These are phyloP conservation scores for Gymnopilus junonius DNA, from an alignment of 768 basidiomycete species.

Conservation along the genomic window DNA sequence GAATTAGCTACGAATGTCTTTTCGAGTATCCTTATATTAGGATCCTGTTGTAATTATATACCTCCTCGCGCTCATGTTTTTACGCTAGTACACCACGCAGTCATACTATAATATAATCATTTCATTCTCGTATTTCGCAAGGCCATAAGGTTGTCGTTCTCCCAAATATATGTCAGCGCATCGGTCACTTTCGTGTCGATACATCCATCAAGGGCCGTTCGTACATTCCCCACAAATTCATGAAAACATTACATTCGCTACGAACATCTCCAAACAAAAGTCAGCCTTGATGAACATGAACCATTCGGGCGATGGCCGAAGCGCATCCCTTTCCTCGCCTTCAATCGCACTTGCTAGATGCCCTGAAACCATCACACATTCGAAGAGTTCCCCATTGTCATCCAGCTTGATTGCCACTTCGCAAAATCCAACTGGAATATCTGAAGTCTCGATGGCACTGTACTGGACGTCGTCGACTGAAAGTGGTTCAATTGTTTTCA, in stretches of 20 bases:
- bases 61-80: neutral
- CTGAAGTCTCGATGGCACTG: neutral
- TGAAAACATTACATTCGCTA: too few relatives aligned
- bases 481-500: neutral
- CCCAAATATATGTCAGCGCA: too few relatives aligned
- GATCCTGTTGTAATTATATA: constrained; percentile 1
- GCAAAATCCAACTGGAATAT: constrained; percentile 14
- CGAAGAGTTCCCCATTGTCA: constrained; percentile 7
- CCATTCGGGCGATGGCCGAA: constrained; percentile 22
- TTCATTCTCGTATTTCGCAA: neutral
- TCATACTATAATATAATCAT: neutral
- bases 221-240: too few relatives aligned
- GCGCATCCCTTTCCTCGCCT: constrained; percentile 9
- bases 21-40: neutral
- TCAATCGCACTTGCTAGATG: constrained; percentile 15
- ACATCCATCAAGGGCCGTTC: too few relatives aligned
- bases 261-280: too few relatives aligned
- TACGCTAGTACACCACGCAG: neutral
- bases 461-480: constrained; percentile 11
- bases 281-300: constrained; percentile 23
- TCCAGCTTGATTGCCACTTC: constrained; percentile 16
- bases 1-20: constrained; percentile 26
- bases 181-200: too few relatives aligned
- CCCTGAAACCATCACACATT: constrained; percentile 23
- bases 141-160: neutral